Evolutionary conservation across 139 green algal genomes (phyloP).

Genomic region (Chlamydomonas urium): DNA sequence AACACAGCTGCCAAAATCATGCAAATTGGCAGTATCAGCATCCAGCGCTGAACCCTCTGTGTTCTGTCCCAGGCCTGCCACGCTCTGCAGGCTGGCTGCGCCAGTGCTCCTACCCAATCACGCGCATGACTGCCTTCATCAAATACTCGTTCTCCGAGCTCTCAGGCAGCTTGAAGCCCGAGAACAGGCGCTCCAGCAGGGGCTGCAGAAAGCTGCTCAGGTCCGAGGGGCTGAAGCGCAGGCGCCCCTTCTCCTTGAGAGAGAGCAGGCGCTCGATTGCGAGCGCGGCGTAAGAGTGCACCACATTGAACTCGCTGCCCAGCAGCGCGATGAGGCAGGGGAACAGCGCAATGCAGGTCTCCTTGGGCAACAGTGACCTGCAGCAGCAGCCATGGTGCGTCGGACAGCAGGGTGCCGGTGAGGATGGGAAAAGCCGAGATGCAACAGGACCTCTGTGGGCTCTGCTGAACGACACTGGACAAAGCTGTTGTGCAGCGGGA

Average conservation of each 20-base stretch:
- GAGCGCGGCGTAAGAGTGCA: conserved; percentile 95
- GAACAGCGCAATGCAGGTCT: conserved; percentile 57
- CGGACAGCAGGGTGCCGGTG: too few species aligned
- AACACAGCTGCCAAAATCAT: too few species aligned
- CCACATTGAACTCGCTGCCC: conserved; percentile 73
- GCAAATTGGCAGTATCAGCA: too few species aligned
- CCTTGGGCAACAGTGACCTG: conserved; percentile 73
- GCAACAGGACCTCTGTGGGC: too few species aligned
- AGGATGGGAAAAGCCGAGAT: too few species aligned
- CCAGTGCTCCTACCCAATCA: too few species aligned
- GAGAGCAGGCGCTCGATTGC: conserved; percentile 83
- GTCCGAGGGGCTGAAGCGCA: conserved; percentile 61
- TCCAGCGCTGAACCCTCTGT: too few species aligned
- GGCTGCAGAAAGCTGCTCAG: conserved; percentile 37
- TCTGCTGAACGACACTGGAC: too few species aligned
- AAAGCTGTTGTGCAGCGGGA: too few species aligned
- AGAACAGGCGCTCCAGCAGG: conserved; percentile 84
- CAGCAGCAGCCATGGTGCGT: too few species aligned
- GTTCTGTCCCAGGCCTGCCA: too few species aligned
- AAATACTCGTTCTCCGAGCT: conserved; percentile 93
- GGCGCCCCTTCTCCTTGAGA: conserved; percentile 45
- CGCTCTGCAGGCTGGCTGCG: too few species aligned
- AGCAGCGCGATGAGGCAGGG: conserved; percentile 65
- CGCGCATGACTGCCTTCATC: conserved; percentile 83
- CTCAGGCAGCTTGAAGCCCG: conserved; percentile 75